Conservation (phyloP, 139 green algal genomes). For the Pleodorina starrii region DNA sequence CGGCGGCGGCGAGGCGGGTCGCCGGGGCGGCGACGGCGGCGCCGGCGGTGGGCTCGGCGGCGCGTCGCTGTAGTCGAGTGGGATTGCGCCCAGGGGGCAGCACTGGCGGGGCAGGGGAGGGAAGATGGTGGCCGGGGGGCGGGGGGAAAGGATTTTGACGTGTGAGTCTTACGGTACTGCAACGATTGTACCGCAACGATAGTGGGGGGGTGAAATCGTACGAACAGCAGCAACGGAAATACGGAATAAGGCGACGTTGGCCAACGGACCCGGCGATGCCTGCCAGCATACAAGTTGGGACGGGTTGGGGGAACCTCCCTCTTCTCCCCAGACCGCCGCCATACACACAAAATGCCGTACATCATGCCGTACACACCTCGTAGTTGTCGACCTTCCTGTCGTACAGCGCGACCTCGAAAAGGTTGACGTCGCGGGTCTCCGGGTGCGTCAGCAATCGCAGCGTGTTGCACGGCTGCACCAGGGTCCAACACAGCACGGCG, state of each 20-base stretch:
- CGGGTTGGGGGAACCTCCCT: too few species aligned
- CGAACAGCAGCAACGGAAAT: too few species aligned
- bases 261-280: too few species aligned
- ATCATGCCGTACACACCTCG: not conserved
- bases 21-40: not conserved
- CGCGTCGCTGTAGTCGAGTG: not conserved
- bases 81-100: not conserved
- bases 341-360: too few species aligned
- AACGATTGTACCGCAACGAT: too few species aligned
- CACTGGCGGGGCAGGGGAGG: slow-evolving; percentile 12
- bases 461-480: not conserved
- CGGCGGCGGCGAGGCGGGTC: not conserved
- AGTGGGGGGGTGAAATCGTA: too few species aligned
- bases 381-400: slow-evolving; percentile 33
- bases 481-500: slow-evolving; percentile 4
- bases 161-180: too few species aligned
- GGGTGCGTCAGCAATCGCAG: not conserved
- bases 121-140: not conserved
- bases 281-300: too few species aligned
- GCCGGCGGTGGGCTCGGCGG: not conserved
- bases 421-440: not conserved
- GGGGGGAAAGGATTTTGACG: not conserved
- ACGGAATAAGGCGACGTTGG: too few species aligned
- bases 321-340: too few species aligned
- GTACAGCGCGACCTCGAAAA: slow-evolving; percentile 44